Percentiles rank a stretch among this genome's conserved stretches.
Evolutionary conservation across 768 basidiomycete genomes (phyloP).

Genomic region (Vararia minispora): DNA sequence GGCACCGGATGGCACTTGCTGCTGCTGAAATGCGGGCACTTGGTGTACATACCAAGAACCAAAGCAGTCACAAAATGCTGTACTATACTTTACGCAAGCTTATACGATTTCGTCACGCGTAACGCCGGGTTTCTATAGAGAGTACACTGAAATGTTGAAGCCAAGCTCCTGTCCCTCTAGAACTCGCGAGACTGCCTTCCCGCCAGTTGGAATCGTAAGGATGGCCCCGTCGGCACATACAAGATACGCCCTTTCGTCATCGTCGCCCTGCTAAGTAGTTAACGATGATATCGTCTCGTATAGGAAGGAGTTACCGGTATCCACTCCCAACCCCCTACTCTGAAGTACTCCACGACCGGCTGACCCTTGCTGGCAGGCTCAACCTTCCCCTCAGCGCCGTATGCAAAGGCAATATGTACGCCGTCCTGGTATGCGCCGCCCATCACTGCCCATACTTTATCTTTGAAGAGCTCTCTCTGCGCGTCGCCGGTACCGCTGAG

Average conservation of each 20-base stretch:
- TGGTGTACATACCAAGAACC: too few species aligned
- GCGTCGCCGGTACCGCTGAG: constrained; percentile 29
- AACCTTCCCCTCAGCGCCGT: constrained; percentile 33
- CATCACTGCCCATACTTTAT: constrained; percentile 43
- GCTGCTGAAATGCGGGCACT: too few species aligned
- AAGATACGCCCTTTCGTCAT: constrained; percentile 52
- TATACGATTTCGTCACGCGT: too few species aligned
- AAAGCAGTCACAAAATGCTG: too few species aligned
- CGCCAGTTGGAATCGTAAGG: constrained; percentile 46
- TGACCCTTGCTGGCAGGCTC: constrained; percentile 39
- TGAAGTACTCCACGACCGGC: constrained; percentile 63
- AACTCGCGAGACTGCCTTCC: constrained; percentile 41
- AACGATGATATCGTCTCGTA: constrained; percentile 1
- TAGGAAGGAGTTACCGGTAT: constrained; percentile 44
- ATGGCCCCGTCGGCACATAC: constrained; percentile 77
- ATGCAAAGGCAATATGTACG: constrained; percentile 51
- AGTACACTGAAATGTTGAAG: too few species aligned
- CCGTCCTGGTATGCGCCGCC: constrained; percentile 72
- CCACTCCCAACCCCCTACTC: constrained; percentile 83
- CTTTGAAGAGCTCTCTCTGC: constrained; percentile 37
- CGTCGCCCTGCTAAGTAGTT: constrained; percentile 34
- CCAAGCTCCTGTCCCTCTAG: too few species aligned
- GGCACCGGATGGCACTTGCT: too few species aligned
- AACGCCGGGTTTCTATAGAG: too few species aligned
- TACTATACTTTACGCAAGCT: too few species aligned